Base-by-base conservation (phyloP, 129 eudicot species). In the Flaveria trinervia region DNA sequence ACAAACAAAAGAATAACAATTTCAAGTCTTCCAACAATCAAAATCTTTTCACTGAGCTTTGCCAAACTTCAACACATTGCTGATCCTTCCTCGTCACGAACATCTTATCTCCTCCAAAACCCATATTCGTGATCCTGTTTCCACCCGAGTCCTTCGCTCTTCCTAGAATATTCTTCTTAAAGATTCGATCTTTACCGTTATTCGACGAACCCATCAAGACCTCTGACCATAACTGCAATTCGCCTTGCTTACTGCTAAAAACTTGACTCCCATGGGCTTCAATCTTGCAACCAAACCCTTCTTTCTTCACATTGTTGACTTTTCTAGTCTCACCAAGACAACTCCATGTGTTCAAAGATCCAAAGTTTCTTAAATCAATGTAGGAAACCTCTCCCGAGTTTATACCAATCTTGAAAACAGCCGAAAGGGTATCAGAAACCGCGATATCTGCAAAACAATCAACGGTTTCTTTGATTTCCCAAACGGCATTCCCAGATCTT, bases 71-170 rank as follows among this genome's bases (percentile, higher is more conserved):
- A 39, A 93, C 88, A 73, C 71, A 79, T 75, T 89, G 98, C 68
- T 91, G 88, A 72, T 91, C 92, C 66, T 91, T 93, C 77, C 98
- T 68, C 4, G 98, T 89, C 70, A 89, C 86, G 44, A 91, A 93
- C 98, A 93, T 91, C 49, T 91, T 93, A 74, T 81, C 91, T 78
- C 97, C 98, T 36, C 98, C 98, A 76, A 93, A 93, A 18, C 80
- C 82, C 70, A 93, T 75, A 59, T 81, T 77, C 5, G 86, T 79
- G 1, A 93, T 85, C 84, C 83, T 79, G 59, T 78, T 89, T 57
- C 92, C 92, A 3, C 88, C 87, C 80, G 77, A 62, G 68, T 91
- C 97, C 75, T 89, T 87, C 22, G 85, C 88, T 76, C 93, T 83
- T 9, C 97, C 98, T 86, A 93, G 74, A 50, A 75, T 9, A 60